Base-by-base conservation (phyloP, 495 filamentous ascomycete genomes). In the Diplogelasinospora grovesii region DNA sequence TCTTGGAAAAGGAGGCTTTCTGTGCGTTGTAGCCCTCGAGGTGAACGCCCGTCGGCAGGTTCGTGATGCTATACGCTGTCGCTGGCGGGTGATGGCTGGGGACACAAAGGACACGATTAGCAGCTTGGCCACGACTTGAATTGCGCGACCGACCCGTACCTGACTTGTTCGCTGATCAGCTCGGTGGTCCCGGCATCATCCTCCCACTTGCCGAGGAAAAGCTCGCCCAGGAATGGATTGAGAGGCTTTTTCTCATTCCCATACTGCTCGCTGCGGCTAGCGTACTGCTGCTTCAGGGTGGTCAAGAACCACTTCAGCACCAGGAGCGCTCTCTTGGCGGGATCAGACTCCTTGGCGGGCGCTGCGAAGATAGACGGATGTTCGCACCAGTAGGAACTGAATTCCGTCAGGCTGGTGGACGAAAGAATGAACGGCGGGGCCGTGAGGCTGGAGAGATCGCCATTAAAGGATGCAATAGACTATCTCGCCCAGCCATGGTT, bases 21-120 rank as follows among this genome's bases (percentile, higher is more conserved):
- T 96, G 93, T n/a, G 85, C 93, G 50, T 96, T 95, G 67, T 96
- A 95, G 41, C 93, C 92, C 73, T 94, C 79, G 3, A 98, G 73
- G 65, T 84, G 80, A 22, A 98, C 76, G 23, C 86, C 85, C 44
- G 89, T 77, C 45, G 89, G 77, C 15, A 81, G 64, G 61, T 98
- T 97, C 60, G 74, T 82, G 50, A 97, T 93, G 41, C 81, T 82
- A 60, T 95, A 97, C 3, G 90, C 93, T 7, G 93, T 98, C 21
- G 87, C 89, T 8, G 93, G 92, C n/a, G 93, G 92, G 54, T 98
- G 92, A 53, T 97, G 92, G 68, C 87, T 94, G 46, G 32, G 34
- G 54, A 23, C 15, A n/a, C n/a, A n/a, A n/a, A n/a, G 13, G 5
- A n/a, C 6, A 22, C 18, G 13, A 8, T 15, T 21, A 32, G 11